These are phyloP conservation scores for Reticulascus tulasneorum DNA, from an alignment of 2,329 filamentous ascomycete genomes.

Conservation along the genomic window DNA sequence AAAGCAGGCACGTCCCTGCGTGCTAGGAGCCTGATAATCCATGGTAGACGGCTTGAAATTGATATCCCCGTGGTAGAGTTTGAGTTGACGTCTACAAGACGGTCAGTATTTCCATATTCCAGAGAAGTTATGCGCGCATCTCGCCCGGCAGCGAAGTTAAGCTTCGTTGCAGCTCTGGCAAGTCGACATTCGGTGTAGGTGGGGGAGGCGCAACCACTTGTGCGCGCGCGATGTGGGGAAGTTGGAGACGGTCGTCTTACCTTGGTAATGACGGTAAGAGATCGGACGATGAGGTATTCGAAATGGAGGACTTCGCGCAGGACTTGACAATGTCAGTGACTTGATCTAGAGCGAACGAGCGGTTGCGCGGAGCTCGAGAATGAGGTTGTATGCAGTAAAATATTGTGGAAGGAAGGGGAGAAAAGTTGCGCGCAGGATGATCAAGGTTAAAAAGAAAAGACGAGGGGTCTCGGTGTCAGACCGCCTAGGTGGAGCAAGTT, in stretches of 20 bases:
- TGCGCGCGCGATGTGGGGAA: slow-evolving; percentile 14
- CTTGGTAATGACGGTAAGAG: too few species aligned
- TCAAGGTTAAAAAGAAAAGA: slow-evolving; percentile 9
- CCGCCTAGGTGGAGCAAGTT: slow-evolving; percentile 13
- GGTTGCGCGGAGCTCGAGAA: slow-evolving; percentile 10
- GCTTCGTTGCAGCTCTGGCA: slow-evolving; percentile 7
- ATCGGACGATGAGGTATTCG: too few species aligned
- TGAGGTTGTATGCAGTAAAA: slow-evolving; percentile 8
- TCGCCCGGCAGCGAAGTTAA: too few species aligned
- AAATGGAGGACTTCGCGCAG: too few species aligned
- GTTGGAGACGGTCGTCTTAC: slow-evolving; percentile 13
- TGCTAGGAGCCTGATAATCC: slow-evolving; percentile 26
- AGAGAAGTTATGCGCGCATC: too few species aligned
- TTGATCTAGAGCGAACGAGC: too few species aligned
- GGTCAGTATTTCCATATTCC: too few species aligned
- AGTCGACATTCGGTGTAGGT: slow-evolving; percentile 6
- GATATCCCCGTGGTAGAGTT: too few species aligned
- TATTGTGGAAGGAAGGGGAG: slow-evolving; percentile 14
- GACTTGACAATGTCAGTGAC: too few species aligned
- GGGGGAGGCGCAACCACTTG: slow-evolving; percentile 16
- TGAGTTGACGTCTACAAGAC: too few species aligned
- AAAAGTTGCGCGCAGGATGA: slow-evolving; percentile 9
- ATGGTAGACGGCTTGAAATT: too few species aligned
- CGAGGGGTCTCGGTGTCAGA: slow-evolving; percentile 8
- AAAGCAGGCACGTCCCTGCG: slow-evolving; percentile 40